A percentile compares a stretch with the other conserved stretches of the same genome.
These are phyloP conservation scores for Cercospora brassicicola DNA, from an alignment of 2,329 filamentous ascomycete genomes.

Conservation along the genomic window DNA sequence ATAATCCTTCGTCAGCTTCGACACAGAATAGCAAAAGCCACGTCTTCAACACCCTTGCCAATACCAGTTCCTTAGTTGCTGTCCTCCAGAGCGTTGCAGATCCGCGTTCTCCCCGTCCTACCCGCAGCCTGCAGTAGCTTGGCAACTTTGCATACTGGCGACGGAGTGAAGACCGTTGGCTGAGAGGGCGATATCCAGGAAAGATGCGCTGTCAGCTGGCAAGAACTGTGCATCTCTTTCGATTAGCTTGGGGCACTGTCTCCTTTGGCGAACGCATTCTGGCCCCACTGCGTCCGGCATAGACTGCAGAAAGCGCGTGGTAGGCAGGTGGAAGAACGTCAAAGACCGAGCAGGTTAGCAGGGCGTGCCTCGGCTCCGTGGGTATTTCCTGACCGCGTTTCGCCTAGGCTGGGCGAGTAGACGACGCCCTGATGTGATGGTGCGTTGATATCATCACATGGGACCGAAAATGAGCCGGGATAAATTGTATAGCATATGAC, in stretches of 20 bases:
- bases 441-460: conserved; percentile 16
- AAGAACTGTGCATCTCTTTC: not conserved
- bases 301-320: not conserved
- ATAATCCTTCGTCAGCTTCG: not conserved
- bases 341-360: not conserved
- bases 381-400: not conserved
- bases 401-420: not conserved
- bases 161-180: not conserved
- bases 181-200: not conserved
- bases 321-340: not conserved
- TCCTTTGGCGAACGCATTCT: not conserved
- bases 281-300: not conserved
- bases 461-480: conserved; percentile 3
- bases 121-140: not conserved
- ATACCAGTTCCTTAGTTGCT: not conserved
- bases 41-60: not conserved
- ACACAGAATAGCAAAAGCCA: not conserved
- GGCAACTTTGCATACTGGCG: not conserved
- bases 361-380: conserved; percentile 12
- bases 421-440: not conserved
- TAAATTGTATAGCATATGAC: not conserved
- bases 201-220: not conserved
- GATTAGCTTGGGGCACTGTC: not conserved
- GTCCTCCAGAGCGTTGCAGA: not conserved
- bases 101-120: not conserved